A percentile compares a stretch with the other conserved stretches of the same genome.
These are phyloP conservation scores for Flaveria sonorensis DNA, from an alignment of 129 eudicot genomes.

Conservation along the genomic window DNA sequence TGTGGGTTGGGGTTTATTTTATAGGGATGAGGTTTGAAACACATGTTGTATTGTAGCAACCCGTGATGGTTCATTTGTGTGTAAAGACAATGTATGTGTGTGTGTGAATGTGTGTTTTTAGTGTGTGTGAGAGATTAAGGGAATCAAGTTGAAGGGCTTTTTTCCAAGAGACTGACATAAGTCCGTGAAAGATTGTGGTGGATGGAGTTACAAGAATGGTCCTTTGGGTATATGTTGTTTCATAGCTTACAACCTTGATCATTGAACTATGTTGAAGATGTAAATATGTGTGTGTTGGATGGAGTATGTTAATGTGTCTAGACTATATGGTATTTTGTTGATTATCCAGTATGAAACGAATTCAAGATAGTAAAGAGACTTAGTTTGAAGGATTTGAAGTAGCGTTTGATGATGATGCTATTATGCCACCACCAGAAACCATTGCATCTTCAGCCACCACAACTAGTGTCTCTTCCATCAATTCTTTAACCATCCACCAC, in stretches of 20 bases:
- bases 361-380: too few relatives aligned
- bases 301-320: too few relatives aligned
- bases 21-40: conserved; percentile 37
- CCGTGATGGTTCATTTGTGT: conserved; percentile 48
- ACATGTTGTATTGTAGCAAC: conserved; percentile 49
- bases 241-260: neutral
- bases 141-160: conserved; percentile 37
- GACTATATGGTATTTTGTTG: too few relatives aligned
- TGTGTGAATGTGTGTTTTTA: conserved; percentile 16
- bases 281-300: too few relatives aligned
- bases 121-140: conserved; percentile 29
- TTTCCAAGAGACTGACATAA: conserved; percentile 27
- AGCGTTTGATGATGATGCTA: too few relatives aligned
- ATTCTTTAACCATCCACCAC: too few relatives aligned
- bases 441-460: too few relatives aligned
- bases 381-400: too few relatives aligned
- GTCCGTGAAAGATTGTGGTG: conserved; percentile 39
- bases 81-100: conserved; percentile 24
- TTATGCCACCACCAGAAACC: too few relatives aligned
- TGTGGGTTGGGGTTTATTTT: conserved; percentile 38
- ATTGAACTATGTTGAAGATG: too few relatives aligned
- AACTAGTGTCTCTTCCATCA: too few relatives aligned
- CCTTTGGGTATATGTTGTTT: conserved; percentile 5
- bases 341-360: too few relatives aligned
- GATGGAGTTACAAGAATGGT: conserved; percentile 11